Base-by-base conservation (phyloP, 768 basidiomycete genomes). In the Multifurca ochricompacta region DNA sequence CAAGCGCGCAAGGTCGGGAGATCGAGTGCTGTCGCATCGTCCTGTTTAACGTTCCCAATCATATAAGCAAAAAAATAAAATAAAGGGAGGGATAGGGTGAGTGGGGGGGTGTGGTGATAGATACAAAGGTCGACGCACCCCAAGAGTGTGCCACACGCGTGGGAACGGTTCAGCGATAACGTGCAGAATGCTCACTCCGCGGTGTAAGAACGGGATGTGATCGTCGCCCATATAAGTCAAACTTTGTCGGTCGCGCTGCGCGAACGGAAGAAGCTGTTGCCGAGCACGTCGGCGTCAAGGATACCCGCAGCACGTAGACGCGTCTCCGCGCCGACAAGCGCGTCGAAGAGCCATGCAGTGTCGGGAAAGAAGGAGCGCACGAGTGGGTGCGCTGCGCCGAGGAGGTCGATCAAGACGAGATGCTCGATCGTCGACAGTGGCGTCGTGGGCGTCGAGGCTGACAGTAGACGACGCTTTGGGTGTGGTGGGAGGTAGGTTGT, bases 291-390 rank as follows among this genome's bases (percentile, higher is more conserved):
- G 5, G 75, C 68, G 0, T 69, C 73, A 51, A 76, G 77, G 3
- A 67, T 68, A 49, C 93, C 83, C 10, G 80, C 74, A 1, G 83
- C 87, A 9, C 73, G 78, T 27, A 99, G 71, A 30, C 87, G 74
- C 21, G 70, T 65, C 66, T 99, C 95, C n/a, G 78, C 81, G 40
- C 77, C 77, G 3, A 71, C 72, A 67, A 99, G 73, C 4, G 80
- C 75, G 67, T 91, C 87, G 65, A 90, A 94, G 36, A 99, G 72
- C 96, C 96, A 98, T 5, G 85, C 91, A 1, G 96, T 99, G 51
- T 92, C 82, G 6, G 80, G 69, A 69, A 81, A 98, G 64, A 82
- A 96, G 5, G 87, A 91, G 36, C 79, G 80, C 45, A 99, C 84
- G 11, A 64, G 68, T 2, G 96, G 93, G 48, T 79, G 69, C 2